Conservation (phyloP, 2,329 filamentous ascomycete species). For the Alternaria solani region DNA sequence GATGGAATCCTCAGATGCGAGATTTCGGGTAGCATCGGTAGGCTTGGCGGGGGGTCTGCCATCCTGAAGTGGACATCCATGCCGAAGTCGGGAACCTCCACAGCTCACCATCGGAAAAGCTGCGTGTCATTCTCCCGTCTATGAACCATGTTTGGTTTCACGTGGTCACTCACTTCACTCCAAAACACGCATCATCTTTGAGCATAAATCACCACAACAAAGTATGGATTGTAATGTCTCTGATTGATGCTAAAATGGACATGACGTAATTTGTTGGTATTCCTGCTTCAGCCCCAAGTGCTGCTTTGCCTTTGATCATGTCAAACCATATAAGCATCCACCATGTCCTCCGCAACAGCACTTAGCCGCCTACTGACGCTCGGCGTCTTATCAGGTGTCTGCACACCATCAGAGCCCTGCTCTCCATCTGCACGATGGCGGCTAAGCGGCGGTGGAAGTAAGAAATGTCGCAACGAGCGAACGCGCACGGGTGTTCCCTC, state of each 20-base stretch:
- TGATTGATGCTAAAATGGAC: not conserved
- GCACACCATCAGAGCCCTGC: not conserved
- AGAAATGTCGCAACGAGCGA: not conserved
- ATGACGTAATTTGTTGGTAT: not conserved
- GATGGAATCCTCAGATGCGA: slow-evolving; percentile 11
- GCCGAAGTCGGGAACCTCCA: slow-evolving; percentile 8
- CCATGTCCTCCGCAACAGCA: not conserved
- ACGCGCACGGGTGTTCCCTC: not conserved
- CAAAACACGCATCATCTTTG: too few species aligned
- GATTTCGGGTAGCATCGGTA: slow-evolving; percentile 20
- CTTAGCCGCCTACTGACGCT: not conserved
- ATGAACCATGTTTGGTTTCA: not conserved
- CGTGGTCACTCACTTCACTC: too few species aligned
- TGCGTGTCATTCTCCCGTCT: not conserved
- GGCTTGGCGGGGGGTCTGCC: slow-evolving; percentile 22
- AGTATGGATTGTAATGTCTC: not conserved
- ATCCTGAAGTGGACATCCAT: slow-evolving; percentile 20
- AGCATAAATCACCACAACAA: not conserved
- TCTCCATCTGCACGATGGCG: not conserved
- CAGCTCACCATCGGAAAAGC: not conserved
- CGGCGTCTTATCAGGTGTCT: not conserved
- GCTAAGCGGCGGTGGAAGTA: not conserved
- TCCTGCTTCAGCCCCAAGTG: not conserved
- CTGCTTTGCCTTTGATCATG: not conserved
- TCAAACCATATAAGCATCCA: not conserved